Evolutionary conservation across 2,329 filamentous ascomycete species (phyloP).

Genomic region (Sclerotinia sclerotiorum): DNA sequence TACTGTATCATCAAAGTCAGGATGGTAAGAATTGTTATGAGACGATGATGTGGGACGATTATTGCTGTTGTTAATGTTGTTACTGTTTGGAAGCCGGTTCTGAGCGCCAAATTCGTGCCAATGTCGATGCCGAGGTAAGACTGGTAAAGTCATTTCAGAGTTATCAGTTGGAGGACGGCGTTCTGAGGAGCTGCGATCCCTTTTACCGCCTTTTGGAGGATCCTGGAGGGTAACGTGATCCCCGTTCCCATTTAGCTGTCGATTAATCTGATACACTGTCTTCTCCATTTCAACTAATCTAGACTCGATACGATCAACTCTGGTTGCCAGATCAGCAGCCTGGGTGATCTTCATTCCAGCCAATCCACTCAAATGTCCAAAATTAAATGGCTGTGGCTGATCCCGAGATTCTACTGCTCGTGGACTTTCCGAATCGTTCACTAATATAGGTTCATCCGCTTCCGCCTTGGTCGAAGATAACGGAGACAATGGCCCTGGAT

Average conservation of each 20-base stretch:
- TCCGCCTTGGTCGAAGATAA: slow-evolving; percentile 50
- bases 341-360: slow-evolving; percentile 59
- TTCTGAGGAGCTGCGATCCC: slow-evolving; percentile 28
- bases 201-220: slow-evolving; percentile 29
- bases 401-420: slow-evolving; percentile 35
- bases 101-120: slow-evolving; percentile 25
- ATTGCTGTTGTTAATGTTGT: background rate
- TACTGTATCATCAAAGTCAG: slow-evolving; percentile 30
- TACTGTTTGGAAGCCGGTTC: slow-evolving; percentile 31
- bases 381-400: slow-evolving; percentile 55
- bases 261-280: slow-evolving; percentile 27
- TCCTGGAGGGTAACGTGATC: slow-evolving; percentile 34
- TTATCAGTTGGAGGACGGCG: slow-evolving; percentile 31
- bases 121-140: slow-evolving; percentile 27
- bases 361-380: slow-evolving; percentile 51
- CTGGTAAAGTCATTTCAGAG: slow-evolving; percentile 36
- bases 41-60: slow-evolving; percentile 35
- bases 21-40: slow-evolving; percentile 33
- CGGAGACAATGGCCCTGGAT: slow-evolving; percentile 52
- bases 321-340: slow-evolving; percentile 53
- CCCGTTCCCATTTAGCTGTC: slow-evolving; percentile 20
- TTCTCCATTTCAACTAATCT: slow-evolving; percentile 54
- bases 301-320: slow-evolving; percentile 53
- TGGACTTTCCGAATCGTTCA: slow-evolving; percentile 38
- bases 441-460: slow-evolving; percentile 38